These are phyloP conservation scores for Nemania diffusa DNA, from an alignment of 2,329 filamentous ascomycete genomes.

Conservation along the genomic window DNA sequence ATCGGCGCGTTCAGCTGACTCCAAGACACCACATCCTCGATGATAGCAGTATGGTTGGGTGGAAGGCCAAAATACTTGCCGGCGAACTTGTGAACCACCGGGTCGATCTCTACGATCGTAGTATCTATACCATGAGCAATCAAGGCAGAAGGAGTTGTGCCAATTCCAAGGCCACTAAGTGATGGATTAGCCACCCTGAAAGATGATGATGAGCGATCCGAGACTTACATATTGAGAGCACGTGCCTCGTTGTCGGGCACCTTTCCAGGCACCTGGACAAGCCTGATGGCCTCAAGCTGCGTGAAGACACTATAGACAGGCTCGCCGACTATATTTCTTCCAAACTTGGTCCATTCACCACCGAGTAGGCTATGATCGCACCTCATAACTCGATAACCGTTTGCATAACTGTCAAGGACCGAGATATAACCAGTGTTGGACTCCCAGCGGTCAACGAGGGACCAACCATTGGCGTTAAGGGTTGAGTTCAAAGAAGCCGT, in stretches of 20 bases:
- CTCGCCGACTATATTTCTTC: slow-evolving; percentile 72
- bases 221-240: slow-evolving; percentile 83
- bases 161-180: slow-evolving; percentile 84
- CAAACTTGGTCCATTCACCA: slow-evolving; percentile 81
- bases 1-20: slow-evolving; percentile 59
- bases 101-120: slow-evolving; percentile 94
- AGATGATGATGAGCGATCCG: background rate
- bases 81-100: slow-evolving; percentile 85
- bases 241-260: slow-evolving; percentile 73
- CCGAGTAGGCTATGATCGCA: slow-evolving; percentile 95
- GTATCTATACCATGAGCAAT: slow-evolving; percentile 90
- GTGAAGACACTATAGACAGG: slow-evolving; percentile 97
- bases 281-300: slow-evolving; percentile 89
- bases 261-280: slow-evolving; percentile 71
- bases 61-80: slow-evolving; percentile 83
- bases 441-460: slow-evolving; percentile 82
- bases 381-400: slow-evolving; percentile 82
- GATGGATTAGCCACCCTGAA: slow-evolving; percentile 38
- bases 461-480: slow-evolving; percentile 73
- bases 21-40: slow-evolving; percentile 84
- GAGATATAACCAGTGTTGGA: slow-evolving; percentile 93
- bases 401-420: slow-evolving; percentile 78
- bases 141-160: slow-evolving; percentile 87
- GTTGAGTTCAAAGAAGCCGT: slow-evolving; percentile 72
- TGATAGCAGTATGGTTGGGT: slow-evolving; percentile 78